Conservation (phyloP, 805 yeast species). For the Barnettozyma wickerhamii region DNA sequence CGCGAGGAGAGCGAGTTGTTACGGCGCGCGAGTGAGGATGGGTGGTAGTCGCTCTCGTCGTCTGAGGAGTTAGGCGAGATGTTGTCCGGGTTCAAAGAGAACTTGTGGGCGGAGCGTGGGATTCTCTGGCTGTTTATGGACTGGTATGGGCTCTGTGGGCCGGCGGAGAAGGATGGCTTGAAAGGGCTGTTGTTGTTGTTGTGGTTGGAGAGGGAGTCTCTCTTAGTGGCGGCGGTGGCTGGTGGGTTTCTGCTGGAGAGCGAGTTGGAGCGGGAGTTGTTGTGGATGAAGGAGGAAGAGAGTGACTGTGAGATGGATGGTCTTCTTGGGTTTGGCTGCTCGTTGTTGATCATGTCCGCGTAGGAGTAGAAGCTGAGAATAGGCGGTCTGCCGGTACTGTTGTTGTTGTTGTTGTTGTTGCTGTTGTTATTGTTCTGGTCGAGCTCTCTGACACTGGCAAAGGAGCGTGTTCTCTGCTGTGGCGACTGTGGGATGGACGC, state of each 20-base stretch:
- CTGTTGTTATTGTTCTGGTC: no score
- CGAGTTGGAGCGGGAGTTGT: conserved; percentile 20
- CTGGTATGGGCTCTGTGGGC: conserved; percentile 31
- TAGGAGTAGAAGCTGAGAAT: conserved; percentile 58
- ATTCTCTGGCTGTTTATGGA: conserved; percentile 14
- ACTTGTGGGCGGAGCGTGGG: conserved; percentile 16
- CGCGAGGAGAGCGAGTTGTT: conserved; percentile 15
- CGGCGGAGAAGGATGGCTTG: conserved; percentile 29
- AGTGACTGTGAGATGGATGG: conserved; percentile 48
- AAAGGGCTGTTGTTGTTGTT: not conserved
- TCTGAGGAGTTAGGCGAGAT: conserved; percentile 26
- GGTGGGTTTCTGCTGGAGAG: conserved; percentile 11
- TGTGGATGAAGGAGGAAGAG: conserved; percentile 30
- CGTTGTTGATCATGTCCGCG: conserved; percentile 73
- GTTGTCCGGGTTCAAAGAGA: conserved; percentile 17
- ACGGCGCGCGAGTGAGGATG: conserved; percentile 5
- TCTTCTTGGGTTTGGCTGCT: conserved; percentile 50
- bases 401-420: no score
- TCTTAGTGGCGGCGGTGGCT: conserved; percentile 10
- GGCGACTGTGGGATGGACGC: conserved; percentile 16
- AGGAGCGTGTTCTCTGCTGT: conserved; percentile 21
- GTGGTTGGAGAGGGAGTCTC: conserved; percentile 1
- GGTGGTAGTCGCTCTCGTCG: conserved; percentile 23
- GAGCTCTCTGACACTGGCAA: conserved; percentile 22
- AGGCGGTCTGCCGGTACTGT: no score